Evolutionary conservation across 768 basidiomycete genomes (phyloP), one percentile per base, ranked within the genome.

Genomic region (Artomyces pyxidatus): DNA sequence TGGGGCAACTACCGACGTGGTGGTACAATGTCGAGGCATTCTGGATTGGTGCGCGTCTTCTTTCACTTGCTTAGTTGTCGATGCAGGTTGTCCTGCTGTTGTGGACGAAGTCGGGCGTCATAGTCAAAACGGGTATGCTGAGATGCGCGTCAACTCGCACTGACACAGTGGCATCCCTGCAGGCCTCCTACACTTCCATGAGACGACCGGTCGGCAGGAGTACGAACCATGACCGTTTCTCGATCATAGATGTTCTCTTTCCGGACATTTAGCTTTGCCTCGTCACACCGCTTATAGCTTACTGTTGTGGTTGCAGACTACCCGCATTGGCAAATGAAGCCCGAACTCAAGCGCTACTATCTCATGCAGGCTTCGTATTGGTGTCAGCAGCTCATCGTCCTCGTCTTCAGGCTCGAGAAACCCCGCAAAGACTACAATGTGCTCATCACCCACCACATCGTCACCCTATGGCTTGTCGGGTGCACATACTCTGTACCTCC

Each of bases 391-490:
- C 74, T 94, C 52, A 66, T 98, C 17, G 83, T 99, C 16, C 75
- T 97, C 7, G 68, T 86, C 3, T 76, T 94, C 11, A 71, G 83
- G 40, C 76, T 99, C 12, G 96, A 99, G 68, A 97, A 96, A 63
- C 95, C 96, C 0, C 78, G 96, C 44, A 91, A 88, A 63, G 96
- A 99, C 63, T 92, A 85, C 62, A 58, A 63, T 17, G 95, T 97
- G 64, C 80, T 97, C 12, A 77, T 96, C 17, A 76, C 76, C 0
- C 96, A 99, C 63, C 96, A 99, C 63, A 58, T 92, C 39, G 90
- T 98, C 45, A 97, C 96, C 0, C 73, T 98, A 10, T 99, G 93
- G 92, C 74, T 98, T 22, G 78, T 98, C 30, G 84, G 91, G 81
- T 96, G 69, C 37, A 74, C 61, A 30, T 54, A 12, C 43, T n/a